phyloP scores from a whole-genome alignment of 2,329 filamentous ascomycete genomes.

The Penicillium sp. region DNA sequence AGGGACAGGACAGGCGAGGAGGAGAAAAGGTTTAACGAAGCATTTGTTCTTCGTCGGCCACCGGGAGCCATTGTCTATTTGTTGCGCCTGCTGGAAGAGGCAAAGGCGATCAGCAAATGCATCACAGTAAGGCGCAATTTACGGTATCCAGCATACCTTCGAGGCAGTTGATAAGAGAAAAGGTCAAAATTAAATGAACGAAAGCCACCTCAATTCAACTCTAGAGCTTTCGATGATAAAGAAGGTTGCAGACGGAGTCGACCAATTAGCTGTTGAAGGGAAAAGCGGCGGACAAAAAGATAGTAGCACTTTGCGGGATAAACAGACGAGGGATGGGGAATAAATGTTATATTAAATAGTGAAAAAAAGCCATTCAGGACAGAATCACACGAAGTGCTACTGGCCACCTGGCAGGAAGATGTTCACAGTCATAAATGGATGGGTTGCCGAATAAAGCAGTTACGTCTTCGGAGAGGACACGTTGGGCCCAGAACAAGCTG shows the following conservation, averaged over 20 bases:
- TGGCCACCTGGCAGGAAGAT: conserved; percentile 41
- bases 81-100: conserved; percentile 27
- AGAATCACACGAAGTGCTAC: conserved; percentile 30
- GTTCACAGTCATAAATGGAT: conserved; percentile 18
- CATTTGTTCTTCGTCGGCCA: conserved; percentile 33
- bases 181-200: background rate
- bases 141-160: conserved; percentile 10
- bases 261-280: conserved; percentile 7
- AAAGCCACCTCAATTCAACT: background rate
- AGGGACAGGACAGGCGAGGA: conserved; percentile 46
- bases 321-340: background rate
- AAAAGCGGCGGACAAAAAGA: background rate
- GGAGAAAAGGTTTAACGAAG: conserved; percentile 21
- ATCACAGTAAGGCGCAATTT: background rate
- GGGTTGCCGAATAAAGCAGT: conserved; percentile 17
- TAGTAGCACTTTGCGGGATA: conserved; percentile 4
- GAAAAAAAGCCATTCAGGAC: conserved; percentile 33
- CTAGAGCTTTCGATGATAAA: background rate
- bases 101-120: background rate
- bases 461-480: conserved; percentile 28
- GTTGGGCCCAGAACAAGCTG: conserved; percentile 24
- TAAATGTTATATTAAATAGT: conserved; percentile 21
- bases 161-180: conserved; percentile 11
- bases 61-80: conserved; percentile 39
- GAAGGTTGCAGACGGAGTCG: background rate